These are phyloP conservation scores for Cymbopogon citratus DNA, from an alignment of 176 grass and related monocot species.

Conservation along the genomic window DNA sequence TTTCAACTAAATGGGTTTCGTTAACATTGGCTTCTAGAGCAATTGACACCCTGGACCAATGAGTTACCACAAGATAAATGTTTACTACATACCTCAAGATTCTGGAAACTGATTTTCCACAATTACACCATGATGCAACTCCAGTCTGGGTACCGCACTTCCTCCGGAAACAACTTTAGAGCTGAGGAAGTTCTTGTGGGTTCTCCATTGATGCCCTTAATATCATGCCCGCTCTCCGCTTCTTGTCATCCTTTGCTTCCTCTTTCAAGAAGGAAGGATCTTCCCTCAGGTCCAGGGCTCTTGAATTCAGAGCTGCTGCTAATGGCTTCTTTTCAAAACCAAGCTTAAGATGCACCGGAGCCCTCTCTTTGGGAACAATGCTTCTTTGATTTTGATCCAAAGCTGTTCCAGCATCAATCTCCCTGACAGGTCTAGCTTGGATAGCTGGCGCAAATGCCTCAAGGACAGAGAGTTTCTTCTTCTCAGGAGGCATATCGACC, in stretches of 20 bases:
- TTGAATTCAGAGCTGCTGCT: conserved; percentile 11
- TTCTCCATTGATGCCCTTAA: conserved; percentile 75
- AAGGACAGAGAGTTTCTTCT: conserved; percentile 51
- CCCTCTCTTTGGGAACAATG: conserved; percentile 56
- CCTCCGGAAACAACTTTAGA: conserved; percentile 25
- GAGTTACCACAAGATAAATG: not conserved
- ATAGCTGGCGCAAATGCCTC: conserved; percentile 71
- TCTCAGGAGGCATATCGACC: conserved; percentile 33
- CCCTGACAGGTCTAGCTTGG: conserved; percentile 41
- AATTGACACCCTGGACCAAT: not conserved
- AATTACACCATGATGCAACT: conserved; percentile 22
- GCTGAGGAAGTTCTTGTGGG: conserved; percentile 44
- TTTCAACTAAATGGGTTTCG: not conserved
- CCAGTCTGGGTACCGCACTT: not conserved
- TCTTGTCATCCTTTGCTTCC: conserved; percentile 68
- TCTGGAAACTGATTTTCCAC: not conserved
- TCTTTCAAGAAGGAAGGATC: conserved; percentile 59
- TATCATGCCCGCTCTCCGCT: conserved; percentile 75
- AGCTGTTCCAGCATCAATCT: conserved; percentile 32
- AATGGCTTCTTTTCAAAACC: conserved; percentile 45
- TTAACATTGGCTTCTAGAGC: not conserved
- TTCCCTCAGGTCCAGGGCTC: conserved; percentile 43
- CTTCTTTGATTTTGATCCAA: conserved; percentile 37
- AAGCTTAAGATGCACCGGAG: conserved; percentile 54
- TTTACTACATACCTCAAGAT: conserved; percentile 38